Percentiles rank a stretch among this genome's conserved stretches.
Conservation (phyloP, 1,139 yeast genomes). For the Suhomyces maxii region DNA sequence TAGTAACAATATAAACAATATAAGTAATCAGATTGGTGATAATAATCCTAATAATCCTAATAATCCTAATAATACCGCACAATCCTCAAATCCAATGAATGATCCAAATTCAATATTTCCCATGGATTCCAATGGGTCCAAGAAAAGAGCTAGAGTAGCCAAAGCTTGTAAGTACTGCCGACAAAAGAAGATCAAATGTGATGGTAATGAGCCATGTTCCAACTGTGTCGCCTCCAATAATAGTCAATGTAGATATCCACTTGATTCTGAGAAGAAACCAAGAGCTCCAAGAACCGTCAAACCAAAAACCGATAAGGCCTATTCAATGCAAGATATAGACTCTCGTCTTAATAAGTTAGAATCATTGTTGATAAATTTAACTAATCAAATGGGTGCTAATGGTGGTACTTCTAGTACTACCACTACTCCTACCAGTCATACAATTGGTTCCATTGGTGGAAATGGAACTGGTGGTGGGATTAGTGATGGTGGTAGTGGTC, state of each 20-base stretch:
- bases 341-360: slow-evolving; percentile 25
- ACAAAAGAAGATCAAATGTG: slow-evolving; percentile 26
- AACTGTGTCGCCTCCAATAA: slow-evolving; percentile 22
- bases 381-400: slow-evolving; percentile 3
- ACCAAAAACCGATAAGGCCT: slow-evolving; percentile 8
- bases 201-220: slow-evolving; percentile 23
- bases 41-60: too few relatives aligned
- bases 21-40: too few relatives aligned
- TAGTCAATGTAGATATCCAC: slow-evolving; percentile 28
- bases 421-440: too few relatives aligned
- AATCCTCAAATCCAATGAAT: too few relatives aligned
- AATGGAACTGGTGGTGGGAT: too few relatives aligned
- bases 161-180: slow-evolving; percentile 29
- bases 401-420: too few relatives aligned
- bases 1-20: too few relatives aligned
- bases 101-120: too few relatives aligned
- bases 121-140: not conserved
- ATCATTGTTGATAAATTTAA: slow-evolving; percentile 18
- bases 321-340: slow-evolving; percentile 22
- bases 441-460: too few relatives aligned
- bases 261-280: slow-evolving; percentile 19
- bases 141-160: slow-evolving; percentile 19
- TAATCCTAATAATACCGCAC: too few relatives aligned
- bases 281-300: slow-evolving; percentile 1
- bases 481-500: too few relatives aligned